Conservation (phyloP, 306 rosid genomes). For the Vigna angularis region DNA sequence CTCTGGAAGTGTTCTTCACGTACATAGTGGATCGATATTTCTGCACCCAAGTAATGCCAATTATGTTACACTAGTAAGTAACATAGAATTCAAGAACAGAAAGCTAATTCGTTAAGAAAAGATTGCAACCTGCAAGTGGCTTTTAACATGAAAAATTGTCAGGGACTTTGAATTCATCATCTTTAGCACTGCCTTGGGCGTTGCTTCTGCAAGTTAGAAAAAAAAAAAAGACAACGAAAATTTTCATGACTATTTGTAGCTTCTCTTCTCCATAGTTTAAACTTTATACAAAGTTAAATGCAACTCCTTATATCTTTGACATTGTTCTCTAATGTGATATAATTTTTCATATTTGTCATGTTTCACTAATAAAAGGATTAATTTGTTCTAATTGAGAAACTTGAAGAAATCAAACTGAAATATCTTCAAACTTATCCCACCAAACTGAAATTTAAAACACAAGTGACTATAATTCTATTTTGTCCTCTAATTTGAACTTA, state of each 20-base stretch:
- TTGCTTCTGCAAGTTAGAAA: slow-evolving; percentile 34
- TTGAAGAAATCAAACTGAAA: no score
- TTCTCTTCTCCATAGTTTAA: neutral
- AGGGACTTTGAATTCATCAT: slow-evolving; percentile 33
- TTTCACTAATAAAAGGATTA: no score
- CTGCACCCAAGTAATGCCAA: slow-evolving; percentile 5
- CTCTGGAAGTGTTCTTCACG: neutral
- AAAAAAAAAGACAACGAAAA: neutral
- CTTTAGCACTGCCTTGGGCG: slow-evolving; percentile 39
- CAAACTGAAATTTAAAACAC: no score
- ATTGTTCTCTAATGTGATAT: no score
- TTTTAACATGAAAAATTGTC: slow-evolving; percentile 41
- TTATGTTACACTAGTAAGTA: neutral
- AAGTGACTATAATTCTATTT: no score
- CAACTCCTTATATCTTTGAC: no score
- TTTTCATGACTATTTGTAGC: neutral
- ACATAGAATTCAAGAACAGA: neutral
- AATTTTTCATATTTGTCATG: no score
- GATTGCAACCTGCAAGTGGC: slow-evolving; percentile 47
- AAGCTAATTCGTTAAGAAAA: neutral
- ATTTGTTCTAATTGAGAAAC: no score
- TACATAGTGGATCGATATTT: slow-evolving; percentile 26
- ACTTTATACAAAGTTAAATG: no score
- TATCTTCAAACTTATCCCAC: no score
- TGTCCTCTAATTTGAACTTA: no score